Conservation (phyloP, 768 basidiomycete genomes). For the Gymnopilus junonius region DNA sequence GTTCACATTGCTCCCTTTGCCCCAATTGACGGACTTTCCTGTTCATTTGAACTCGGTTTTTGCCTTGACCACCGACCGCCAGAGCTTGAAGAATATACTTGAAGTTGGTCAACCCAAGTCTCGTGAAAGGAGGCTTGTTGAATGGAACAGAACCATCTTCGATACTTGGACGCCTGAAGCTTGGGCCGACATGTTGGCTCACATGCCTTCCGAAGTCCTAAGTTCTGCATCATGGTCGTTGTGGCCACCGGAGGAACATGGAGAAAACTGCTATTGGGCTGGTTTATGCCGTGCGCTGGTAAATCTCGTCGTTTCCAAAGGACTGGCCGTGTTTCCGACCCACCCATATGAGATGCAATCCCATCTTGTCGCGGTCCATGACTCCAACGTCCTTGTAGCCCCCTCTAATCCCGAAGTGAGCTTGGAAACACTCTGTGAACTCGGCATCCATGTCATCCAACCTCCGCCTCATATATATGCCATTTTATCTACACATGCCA, state of each 20-base stretch:
- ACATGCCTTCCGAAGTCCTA: slow-evolving; percentile 23
- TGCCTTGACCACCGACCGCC: slow-evolving; percentile 47
- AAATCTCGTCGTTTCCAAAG: not conserved
- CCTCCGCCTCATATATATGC: slow-evolving; percentile 14
- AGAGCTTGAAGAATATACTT: slow-evolving; percentile 45
- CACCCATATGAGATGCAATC: not conserved
- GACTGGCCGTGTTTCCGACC: slow-evolving; percentile 7
- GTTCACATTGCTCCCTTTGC: slow-evolving; percentile 52
- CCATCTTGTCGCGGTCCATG: not conserved
- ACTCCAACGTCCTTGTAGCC: slow-evolving; percentile 9
- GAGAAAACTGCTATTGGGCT: slow-evolving; percentile 14
- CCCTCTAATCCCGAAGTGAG: not conserved
- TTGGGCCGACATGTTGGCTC: slow-evolving; percentile 39
- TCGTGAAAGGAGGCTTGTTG: slow-evolving; percentile 44
- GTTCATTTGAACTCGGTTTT: slow-evolving; percentile 50
- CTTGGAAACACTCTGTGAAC: not conserved
- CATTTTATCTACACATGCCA: not conserved
- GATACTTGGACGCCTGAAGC: slow-evolving; percentile 43
- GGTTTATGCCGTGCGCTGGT: slow-evolving; percentile 1
- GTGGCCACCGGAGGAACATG: slow-evolving; percentile 17
- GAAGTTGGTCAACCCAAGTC: slow-evolving; percentile 42
- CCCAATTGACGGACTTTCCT: slow-evolving; percentile 43
- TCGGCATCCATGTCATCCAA: slow-evolving; percentile 14
- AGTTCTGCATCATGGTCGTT: slow-evolving; percentile 5
- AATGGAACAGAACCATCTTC: slow-evolving; percentile 53